phyloP scores from a whole-genome alignment of 495 filamentous ascomycete species.

The Geoglossum glabrum region DNA sequence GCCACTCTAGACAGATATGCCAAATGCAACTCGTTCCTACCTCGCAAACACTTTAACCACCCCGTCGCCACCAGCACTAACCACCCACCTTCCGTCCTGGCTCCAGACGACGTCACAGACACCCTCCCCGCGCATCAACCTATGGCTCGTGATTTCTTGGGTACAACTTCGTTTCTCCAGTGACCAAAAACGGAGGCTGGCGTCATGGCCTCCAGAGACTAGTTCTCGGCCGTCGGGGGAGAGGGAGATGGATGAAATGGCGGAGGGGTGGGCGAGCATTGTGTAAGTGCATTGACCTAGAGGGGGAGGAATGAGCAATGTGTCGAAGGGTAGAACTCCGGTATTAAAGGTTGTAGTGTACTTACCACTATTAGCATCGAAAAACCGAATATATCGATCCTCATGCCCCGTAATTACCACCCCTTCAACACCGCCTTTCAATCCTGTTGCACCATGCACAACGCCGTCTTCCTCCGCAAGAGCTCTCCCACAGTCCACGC shows the following conservation, averaged over 20 bases:
- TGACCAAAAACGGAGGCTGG: slow-evolving; percentile 89
- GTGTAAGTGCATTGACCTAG: slow-evolving; percentile 96
- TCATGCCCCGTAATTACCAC: slow-evolving; percentile 90
- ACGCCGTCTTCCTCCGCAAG: slow-evolving; percentile 44
- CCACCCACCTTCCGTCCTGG: slow-evolving; percentile 81
- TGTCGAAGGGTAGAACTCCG: background rate
- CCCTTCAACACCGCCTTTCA: slow-evolving; percentile 65
- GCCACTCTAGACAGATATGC: background rate
- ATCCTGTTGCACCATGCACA: slow-evolving; percentile 64
- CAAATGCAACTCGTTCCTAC: slow-evolving; percentile 10
- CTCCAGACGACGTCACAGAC: slow-evolving; percentile 89
- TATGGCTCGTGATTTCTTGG: slow-evolving; percentile 80
- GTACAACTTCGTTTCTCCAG: slow-evolving; percentile 84
- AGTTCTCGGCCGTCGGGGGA: slow-evolving; percentile 86
- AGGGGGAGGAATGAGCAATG: background rate
- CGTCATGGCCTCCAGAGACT: slow-evolving; percentile 89
- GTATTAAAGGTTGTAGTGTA: slow-evolving; percentile 9
- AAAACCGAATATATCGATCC: slow-evolving; percentile 87
- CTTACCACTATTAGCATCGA: slow-evolving; percentile 95
- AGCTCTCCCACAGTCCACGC: slow-evolving; percentile 40
- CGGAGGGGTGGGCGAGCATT: slow-evolving; percentile 87
- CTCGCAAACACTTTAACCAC: slow-evolving; percentile 87
- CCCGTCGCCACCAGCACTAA: slow-evolving; percentile 88
- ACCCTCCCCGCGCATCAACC: slow-evolving; percentile 84
- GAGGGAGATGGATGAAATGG: slow-evolving; percentile 76